Conservation (phyloP, 1,139 yeast genomes). For the Arxiozyma bovina region DNA sequence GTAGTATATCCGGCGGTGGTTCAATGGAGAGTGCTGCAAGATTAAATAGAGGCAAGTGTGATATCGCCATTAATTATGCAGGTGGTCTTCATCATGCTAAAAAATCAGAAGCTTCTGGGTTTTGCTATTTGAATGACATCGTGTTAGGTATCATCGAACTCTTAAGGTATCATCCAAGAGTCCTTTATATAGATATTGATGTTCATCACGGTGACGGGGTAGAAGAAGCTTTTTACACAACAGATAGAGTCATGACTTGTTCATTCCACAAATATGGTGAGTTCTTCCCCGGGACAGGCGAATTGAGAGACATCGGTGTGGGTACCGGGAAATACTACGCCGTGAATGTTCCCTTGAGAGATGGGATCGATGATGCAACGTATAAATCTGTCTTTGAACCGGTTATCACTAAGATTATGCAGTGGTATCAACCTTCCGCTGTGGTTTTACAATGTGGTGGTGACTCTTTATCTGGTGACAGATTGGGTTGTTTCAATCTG, state of each 20-base stretch:
- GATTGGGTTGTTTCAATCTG: conserved; percentile 85
- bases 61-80: conserved; percentile 92
- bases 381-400: conserved; percentile 86
- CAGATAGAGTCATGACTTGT: conserved; percentile 95
- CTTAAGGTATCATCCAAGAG: conserved; percentile 85
- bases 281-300: conserved; percentile 95
- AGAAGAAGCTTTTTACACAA: conserved; percentile 93
- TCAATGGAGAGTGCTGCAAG: conserved; percentile 97
- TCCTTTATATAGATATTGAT: conserved; percentile 90
- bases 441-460: conserved; percentile 91
- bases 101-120: conserved; percentile 91
- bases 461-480: conserved; percentile 84
- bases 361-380: conserved; percentile 86
- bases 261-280: conserved; percentile 96
- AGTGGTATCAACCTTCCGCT: conserved; percentile 90
- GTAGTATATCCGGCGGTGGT: conserved; percentile 93
- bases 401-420: conserved; percentile 68
- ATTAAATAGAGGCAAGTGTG: conserved; percentile 85
- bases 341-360: conserved; percentile 81
- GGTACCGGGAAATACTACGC: conserved; percentile 85
- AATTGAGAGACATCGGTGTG: conserved; percentile 77
- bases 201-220: conserved; percentile 99
- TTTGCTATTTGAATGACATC: conserved; percentile 85
- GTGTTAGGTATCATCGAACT: conserved; percentile 86
- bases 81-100: conserved; percentile 98